Evolutionary conservation across 352 stramenopile genomes (phyloP), one percentile per base, ranked within the genome.

Genomic region (Phytopythium mirpurense): DNA sequence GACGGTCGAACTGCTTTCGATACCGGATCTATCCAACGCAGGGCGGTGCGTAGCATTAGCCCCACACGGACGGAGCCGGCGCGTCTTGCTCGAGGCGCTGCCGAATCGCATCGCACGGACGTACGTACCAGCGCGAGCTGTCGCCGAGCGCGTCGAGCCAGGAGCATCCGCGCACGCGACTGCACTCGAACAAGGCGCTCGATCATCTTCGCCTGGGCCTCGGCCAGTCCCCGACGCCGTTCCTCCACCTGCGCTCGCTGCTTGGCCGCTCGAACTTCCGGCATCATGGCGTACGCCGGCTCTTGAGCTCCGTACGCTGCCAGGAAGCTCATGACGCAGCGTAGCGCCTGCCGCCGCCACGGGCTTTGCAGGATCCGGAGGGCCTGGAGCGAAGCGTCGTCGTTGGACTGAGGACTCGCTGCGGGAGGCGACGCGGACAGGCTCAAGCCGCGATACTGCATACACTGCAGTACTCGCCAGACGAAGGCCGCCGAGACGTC

Each of bases 1-100:
- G 51, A 21, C 46, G 54, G 38, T 90, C 64, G 26, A 81, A 72
- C 19, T 68, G 42, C 43, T 83, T 83, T 5, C 21, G 70, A 56
- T 88, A 90, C 7, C 60, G 26, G 27, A 66, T 84, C n/a, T 18
- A 21, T 32, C 5, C n/a, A n/a, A n/a, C n/a, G n/a, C n/a, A n/a
- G n/a, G n/a, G n/a, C n/a, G n/a, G n/a, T n/a, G n/a, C n/a, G n/a
- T n/a, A n/a, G n/a, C n/a, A n/a, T n/a, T n/a, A n/a, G n/a, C n/a
- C n/a, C n/a, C n/a, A n/a, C n/a, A n/a, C n/a, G n/a, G n/a, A n/a
- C n/a, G n/a, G n/a, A n/a, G n/a, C n/a, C n/a, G n/a, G n/a, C n/a
- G n/a, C n/a, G n/a, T n/a, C n/a, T n/a, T n/a, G n/a, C n/a, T n/a
- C n/a, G n/a, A n/a, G n/a, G n/a, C n/a, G n/a, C n/a, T n/a, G n/a